Base-by-base conservation (phyloP, 768 basidiomycete species). In the Cystobasidium onofrii region DNA sequence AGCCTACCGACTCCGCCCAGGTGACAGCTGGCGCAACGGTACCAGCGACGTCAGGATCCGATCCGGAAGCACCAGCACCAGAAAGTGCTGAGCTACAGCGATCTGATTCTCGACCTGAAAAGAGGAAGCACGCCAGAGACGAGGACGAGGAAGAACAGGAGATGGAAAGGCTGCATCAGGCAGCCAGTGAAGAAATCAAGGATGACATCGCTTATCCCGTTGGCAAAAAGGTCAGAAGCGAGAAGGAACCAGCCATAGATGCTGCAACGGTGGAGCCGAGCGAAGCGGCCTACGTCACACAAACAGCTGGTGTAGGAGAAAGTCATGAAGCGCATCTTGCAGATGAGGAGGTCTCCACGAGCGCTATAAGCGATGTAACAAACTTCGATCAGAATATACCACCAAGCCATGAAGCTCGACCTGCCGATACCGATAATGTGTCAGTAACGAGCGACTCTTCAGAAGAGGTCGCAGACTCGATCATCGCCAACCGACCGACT, bases 271-370 rank as follows among this genome's bases (percentile, higher is more conserved):
- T 27, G 23, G 12, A 6, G 3, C 12, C 57, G 15, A 27, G 6
- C 6, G 29, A 12, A 6, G 57, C 9, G 27, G 6, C 57, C 6
- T 6, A 17, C 25, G 1, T 31, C 34, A 34, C 10, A 33, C 29
- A 44, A 44, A 33, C 55, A 57, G 25, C 52, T 44, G 73, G 23
- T 43, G 65, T 39, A 61, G 55, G 34, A 18, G 64, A 60, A 15
- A 61, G 39, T 6, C 46, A n/a, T 29, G 25, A 17, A 62, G 46
- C 36, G 41, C 75, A 39, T 6, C 39, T 15, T 6, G 39, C 39
- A n/a, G 39, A 39, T 15, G 76, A 77, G 64, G 76, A 76, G 64
- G 70, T 74, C 10, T 65, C 72, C 46, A 60, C 29, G 7, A 15
- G 13, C 29, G 31, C 12, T 39, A 27, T 15, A 3, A 61, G 2